Evolutionary conservation across 2,329 filamentous ascomycete genomes (phyloP).

Genomic region (Phaeosphaeriaceae sp.): DNA sequence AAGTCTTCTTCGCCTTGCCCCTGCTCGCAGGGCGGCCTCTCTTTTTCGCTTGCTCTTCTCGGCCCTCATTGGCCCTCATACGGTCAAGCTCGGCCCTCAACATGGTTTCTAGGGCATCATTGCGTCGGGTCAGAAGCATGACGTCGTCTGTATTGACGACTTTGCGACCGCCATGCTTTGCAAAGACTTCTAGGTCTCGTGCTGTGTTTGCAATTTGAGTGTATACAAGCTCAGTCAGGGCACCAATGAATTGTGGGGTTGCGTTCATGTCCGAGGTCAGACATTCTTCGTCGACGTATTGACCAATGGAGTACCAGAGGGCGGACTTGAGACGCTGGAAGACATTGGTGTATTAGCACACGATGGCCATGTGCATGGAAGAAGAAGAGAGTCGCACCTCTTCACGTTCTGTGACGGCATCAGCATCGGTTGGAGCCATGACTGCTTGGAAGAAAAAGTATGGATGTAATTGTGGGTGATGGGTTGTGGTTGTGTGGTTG

Average conservation of each 20-base stretch:
- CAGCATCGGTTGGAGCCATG: slow-evolving; percentile 36
- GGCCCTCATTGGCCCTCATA: slow-evolving; percentile 39
- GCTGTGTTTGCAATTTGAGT: slow-evolving; percentile 68
- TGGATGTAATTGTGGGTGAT: no score
- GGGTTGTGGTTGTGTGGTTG: neutral
- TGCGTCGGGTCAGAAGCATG: slow-evolving; percentile 82
- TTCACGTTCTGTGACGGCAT: slow-evolving; percentile 37
- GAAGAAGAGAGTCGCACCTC: slow-evolving; percentile 27
- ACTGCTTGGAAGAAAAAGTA: neutral
- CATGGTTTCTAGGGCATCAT: slow-evolving; percentile 80
- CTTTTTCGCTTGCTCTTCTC: slow-evolving; percentile 17
- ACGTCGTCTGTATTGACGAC: slow-evolving; percentile 88
- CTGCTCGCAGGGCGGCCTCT: neutral
- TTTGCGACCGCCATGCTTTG: slow-evolving; percentile 77
- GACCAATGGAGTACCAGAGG: slow-evolving; percentile 51
- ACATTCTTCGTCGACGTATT: slow-evolving; percentile 84
- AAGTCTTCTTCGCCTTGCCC: no score
- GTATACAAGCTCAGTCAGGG: slow-evolving; percentile 80
- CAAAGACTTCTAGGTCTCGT: slow-evolving; percentile 65
- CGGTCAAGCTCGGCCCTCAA: slow-evolving; percentile 72
- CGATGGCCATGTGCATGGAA: slow-evolving; percentile 1
- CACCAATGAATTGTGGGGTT: slow-evolving; percentile 87
- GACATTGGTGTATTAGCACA: neutral
- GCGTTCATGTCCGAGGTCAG: slow-evolving; percentile 78
- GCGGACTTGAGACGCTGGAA: slow-evolving; percentile 56